These are phyloP conservation scores for Malania oleifera DNA, from an alignment of 164 flowering plant genomes.

Conservation along the genomic window DNA sequence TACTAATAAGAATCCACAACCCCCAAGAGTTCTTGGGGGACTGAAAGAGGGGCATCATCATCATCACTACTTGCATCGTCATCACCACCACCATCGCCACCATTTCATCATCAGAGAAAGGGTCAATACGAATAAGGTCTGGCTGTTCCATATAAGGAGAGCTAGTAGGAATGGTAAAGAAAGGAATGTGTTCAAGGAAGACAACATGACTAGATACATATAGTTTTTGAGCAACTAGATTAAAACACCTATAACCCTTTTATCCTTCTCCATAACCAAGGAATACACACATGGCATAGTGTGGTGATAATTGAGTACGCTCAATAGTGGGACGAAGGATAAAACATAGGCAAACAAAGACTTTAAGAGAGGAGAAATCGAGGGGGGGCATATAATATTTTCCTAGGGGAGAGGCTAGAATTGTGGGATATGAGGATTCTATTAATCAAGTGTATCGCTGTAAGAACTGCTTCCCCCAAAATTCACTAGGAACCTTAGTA, in stretches of 20 bases:
- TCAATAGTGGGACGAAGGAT: background rate
- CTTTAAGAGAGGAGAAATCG: background rate
- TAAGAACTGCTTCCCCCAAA: too few relatives aligned
- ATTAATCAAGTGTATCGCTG: too few relatives aligned
- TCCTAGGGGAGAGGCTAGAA: background rate
- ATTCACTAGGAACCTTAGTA: too few relatives aligned
- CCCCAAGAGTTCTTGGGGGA: background rate
- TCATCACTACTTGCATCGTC: too few relatives aligned
- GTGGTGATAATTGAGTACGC: background rate
- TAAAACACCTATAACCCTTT: too few relatives aligned
- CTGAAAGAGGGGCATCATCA: background rate
- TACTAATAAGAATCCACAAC: background rate
- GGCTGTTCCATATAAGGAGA: too few relatives aligned
- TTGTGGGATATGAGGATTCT: too few relatives aligned
- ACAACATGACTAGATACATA: conserved; percentile 1
- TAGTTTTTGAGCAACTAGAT: background rate
- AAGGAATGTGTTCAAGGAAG: too few relatives aligned
- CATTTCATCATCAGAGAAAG: background rate
- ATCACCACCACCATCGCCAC: background rate
- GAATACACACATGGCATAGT: too few relatives aligned
- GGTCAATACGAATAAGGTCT: too few relatives aligned
- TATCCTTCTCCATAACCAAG: too few relatives aligned
- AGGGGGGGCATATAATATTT: background rate
- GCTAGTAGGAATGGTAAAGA: too few relatives aligned
- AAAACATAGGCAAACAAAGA: background rate